Percentiles rank a stretch among this genome's conserved stretches.
Conservation (phyloP, 2,329 filamentous ascomycete genomes). For the Claviceps sp. region DNA sequence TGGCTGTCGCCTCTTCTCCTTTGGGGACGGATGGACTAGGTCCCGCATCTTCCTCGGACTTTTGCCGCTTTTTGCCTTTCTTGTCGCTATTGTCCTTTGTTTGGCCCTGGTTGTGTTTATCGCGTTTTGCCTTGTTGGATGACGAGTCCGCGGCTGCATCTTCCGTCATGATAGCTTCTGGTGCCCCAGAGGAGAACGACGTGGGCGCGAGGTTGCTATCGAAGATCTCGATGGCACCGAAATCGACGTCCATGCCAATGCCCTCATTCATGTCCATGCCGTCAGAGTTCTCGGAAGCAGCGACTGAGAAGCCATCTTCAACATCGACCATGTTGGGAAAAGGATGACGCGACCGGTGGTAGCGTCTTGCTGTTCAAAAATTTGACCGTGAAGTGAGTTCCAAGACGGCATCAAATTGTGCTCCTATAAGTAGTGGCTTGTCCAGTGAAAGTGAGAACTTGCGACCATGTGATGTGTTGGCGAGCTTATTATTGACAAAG, state of each 20-base stretch:
- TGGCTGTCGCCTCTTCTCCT: conserved; percentile 7
- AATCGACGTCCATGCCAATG: conserved; percentile 17
- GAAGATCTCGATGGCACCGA: conserved; percentile 24
- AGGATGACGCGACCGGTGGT: not conserved
- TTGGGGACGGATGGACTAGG: conserved; percentile 6
- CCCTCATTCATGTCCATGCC: conserved; percentile 11
- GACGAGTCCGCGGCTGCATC: conserved; percentile 9
- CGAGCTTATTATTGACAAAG: conserved; percentile 17
- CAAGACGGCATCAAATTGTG: conserved; percentile 13
- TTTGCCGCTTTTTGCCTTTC: conserved; percentile 12
- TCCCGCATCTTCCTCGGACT: conserved; percentile 5
- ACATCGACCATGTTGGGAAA: conserved; percentile 12
- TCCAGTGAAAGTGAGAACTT: conserved; percentile 20
- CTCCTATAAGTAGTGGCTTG: conserved; percentile 15
- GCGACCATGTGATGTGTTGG: conserved; percentile 20
- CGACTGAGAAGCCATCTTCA: conserved; percentile 10
- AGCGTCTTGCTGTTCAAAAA: conserved; percentile 2
- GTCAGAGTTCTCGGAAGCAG: conserved; percentile 14
- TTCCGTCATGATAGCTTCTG: conserved; percentile 18
- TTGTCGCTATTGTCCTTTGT: conserved; percentile 16
- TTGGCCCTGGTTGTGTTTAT: conserved; percentile 13
- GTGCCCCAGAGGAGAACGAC: conserved; percentile 19
- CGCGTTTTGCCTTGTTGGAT: conserved; percentile 17
- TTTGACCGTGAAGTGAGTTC: conserved; percentile 2
- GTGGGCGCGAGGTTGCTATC: conserved; percentile 21